Percentiles rank a stretch among this genome's conserved stretches.
phyloP scores from a whole-genome alignment of 371 early-diverging fungal species.

The Thermomucor indicae-seudaticae region DNA sequence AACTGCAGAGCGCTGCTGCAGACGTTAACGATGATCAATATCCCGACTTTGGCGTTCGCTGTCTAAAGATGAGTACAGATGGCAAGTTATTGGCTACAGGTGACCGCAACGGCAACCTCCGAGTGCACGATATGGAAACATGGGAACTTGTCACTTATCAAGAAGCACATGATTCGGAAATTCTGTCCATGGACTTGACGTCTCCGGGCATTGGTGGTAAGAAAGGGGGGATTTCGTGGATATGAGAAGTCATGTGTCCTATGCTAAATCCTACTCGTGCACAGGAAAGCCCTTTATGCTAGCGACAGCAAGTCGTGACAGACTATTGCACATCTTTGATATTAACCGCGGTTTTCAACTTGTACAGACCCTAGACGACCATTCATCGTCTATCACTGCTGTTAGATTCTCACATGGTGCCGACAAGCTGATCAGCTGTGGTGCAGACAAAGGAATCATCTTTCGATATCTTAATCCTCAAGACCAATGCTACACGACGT shows the following conservation, averaged over 20 bases:
- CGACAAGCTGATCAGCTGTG: conserved; percentile 68
- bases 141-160: conserved; percentile 64
- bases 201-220: conserved; percentile 22
- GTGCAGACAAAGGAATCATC: conserved; percentile 82
- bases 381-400: conserved; percentile 81
- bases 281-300: conserved; percentile 46
- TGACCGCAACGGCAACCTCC: conserved; percentile 73
- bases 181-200: conserved; percentile 74
- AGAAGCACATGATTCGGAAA: conserved; percentile 85
- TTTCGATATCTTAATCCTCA: conserved; percentile 47
- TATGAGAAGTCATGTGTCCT: neutral
- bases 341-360: conserved; percentile 52
- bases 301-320: conserved; percentile 79
- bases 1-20: no score
- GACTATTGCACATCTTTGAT: conserved; percentile 80
- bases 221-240: neutral
- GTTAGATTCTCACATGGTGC: conserved; percentile 68
- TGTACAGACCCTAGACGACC: conserved; percentile 81
- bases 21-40: conserved; percentile 34
- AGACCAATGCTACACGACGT: conserved; percentile 39
- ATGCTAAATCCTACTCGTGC: neutral
- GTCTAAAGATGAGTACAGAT: conserved; percentile 66
- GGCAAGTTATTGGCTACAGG: conserved; percentile 72
- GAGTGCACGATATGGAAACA: conserved; percentile 56
- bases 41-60: conserved; percentile 66